Evolutionary conservation across 2,329 filamentous ascomycete species (phyloP).

Genomic region (Tolypocladium ophioglossoides): DNA sequence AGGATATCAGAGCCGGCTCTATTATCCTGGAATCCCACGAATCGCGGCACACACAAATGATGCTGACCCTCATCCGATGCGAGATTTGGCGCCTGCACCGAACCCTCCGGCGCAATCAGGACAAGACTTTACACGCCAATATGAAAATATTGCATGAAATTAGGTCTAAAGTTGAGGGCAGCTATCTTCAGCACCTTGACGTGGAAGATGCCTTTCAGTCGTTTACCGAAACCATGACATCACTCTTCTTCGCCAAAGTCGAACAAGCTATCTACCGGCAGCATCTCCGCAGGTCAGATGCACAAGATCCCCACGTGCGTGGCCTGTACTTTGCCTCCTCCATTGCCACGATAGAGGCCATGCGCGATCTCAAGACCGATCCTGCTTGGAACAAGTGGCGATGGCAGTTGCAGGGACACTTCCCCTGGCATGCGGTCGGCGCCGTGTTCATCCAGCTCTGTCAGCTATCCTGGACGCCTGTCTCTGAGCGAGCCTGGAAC

Average conservation of each 20-base stretch:
- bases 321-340: slow-evolving; percentile 4
- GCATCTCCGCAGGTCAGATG: neutral
- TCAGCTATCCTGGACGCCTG: slow-evolving; percentile 10
- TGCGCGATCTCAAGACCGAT: slow-evolving; percentile 10
- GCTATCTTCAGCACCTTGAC: slow-evolving; percentile 6
- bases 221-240: slow-evolving; percentile 11
- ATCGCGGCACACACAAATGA: slow-evolving; percentile 3
- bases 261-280: slow-evolving; percentile 11
- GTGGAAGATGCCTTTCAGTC: slow-evolving; percentile 4
- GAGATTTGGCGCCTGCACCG: slow-evolving; percentile 15
- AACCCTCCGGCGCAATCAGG: slow-evolving; percentile 3
- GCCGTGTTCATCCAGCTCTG: slow-evolving; percentile 12
- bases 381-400: slow-evolving; percentile 14
- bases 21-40: neutral
- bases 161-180: slow-evolving; percentile 5
- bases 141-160: slow-evolving; percentile 5
- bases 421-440: slow-evolving; percentile 16
- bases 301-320: neutral
- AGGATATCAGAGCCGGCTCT: neutral
- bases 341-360: slow-evolving; percentile 10
- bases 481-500: slow-evolving; percentile 13
- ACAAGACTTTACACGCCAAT: slow-evolving; percentile 3
- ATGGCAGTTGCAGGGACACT: slow-evolving; percentile 17
- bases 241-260: slow-evolving; percentile 16
- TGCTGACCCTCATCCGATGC: slow-evolving; percentile 13